Percentiles rank a stretch among this genome's conserved stretches.
phyloP scores from a whole-genome alignment of 805 yeast genomes.

The Candida loeiensis region DNA sequence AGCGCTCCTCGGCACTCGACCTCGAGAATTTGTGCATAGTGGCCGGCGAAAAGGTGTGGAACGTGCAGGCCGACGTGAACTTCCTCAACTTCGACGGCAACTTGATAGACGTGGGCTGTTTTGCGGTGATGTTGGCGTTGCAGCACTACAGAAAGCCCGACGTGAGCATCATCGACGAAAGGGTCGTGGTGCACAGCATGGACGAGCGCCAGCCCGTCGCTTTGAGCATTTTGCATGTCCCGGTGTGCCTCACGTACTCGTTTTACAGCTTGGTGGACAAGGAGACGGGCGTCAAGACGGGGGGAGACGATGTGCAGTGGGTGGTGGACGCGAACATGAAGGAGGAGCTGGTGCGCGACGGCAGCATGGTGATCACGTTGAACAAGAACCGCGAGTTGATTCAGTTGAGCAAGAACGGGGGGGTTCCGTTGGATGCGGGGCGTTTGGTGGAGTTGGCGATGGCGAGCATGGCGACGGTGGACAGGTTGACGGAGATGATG shows the following conservation, averaged over 20 bases:
- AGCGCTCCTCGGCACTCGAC: slow-evolving; percentile 88
- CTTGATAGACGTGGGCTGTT: slow-evolving; percentile 82
- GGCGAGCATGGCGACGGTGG: slow-evolving; percentile 62
- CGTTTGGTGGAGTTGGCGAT: slow-evolving; percentile 65
- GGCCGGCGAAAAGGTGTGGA: slow-evolving; percentile 92
- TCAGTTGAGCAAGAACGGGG: slow-evolving; percentile 88
- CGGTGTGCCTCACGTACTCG: slow-evolving; percentile 86
- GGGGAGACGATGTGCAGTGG: slow-evolving; percentile 48
- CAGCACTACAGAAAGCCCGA: slow-evolving; percentile 84
- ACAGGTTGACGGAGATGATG: slow-evolving; percentile 61
- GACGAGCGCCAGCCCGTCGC: slow-evolving; percentile 86
- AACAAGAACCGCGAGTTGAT: slow-evolving; percentile 90
- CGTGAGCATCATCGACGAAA: slow-evolving; percentile 58
- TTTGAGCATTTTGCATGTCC: slow-evolving; percentile 80
- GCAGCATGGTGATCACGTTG: slow-evolving; percentile 78
- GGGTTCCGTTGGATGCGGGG: slow-evolving; percentile 73
- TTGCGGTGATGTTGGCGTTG: slow-evolving; percentile 85
- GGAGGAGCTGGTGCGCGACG: slow-evolving; percentile 76
- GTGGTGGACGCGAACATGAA: slow-evolving; percentile 71
- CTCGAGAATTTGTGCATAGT: slow-evolving; percentile 85
- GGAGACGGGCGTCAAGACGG: slow-evolving; percentile 68
- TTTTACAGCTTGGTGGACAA: slow-evolving; percentile 66
- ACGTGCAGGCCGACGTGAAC: slow-evolving; percentile 83
- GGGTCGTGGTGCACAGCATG: slow-evolving; percentile 61
- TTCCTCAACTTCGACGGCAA: slow-evolving; percentile 91